A percentile compares a stretch with the other conserved stretches of the same genome.
These are phyloP conservation scores for Trypanosomatidae sp. DNA, from an alignment of 208 protist genomes.

Conservation along the genomic window DNA sequence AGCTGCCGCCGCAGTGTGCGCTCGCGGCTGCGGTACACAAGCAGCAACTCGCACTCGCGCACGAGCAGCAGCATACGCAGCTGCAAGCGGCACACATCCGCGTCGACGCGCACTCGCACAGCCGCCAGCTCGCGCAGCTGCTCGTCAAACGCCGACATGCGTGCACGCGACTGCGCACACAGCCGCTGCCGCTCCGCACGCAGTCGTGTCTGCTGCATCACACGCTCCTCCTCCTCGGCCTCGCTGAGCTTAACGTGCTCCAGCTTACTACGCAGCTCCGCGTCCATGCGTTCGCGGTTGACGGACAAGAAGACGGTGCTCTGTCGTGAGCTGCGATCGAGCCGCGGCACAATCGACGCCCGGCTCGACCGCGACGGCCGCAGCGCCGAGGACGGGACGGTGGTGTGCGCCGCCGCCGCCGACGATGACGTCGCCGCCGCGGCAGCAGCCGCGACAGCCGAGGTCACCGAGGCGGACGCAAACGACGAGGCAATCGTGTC, in stretches of 20 bases:
- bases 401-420: no score
- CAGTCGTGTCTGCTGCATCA: constrained; percentile 38
- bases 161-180: constrained; percentile 13
- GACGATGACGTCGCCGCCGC: no score
- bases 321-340: constrained; percentile 20
- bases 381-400: no score
- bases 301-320: constrained; percentile 27
- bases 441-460: no score
- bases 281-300: constrained; percentile 69
- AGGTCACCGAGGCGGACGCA: no score
- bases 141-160: constrained; percentile 65
- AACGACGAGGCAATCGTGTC: no score
- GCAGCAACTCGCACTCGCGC: constrained; percentile 90
- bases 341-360: no score
- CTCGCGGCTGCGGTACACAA: constrained; percentile 90
- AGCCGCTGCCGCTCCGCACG: constrained; percentile 57
- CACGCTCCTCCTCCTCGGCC: constrained; percentile 72
- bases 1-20: constrained; percentile 40
- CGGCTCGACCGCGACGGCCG: no score
- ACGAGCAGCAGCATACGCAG: constrained; percentile 87
- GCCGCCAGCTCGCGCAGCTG: constrained; percentile 57
- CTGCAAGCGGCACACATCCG: constrained; percentile 90
- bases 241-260: constrained; percentile 71
- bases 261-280: constrained; percentile 62
- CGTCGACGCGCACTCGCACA: constrained; percentile 82